Conservation (phyloP, 2,329 filamentous ascomycete genomes). For the Curvularia hawaiiensis region DNA sequence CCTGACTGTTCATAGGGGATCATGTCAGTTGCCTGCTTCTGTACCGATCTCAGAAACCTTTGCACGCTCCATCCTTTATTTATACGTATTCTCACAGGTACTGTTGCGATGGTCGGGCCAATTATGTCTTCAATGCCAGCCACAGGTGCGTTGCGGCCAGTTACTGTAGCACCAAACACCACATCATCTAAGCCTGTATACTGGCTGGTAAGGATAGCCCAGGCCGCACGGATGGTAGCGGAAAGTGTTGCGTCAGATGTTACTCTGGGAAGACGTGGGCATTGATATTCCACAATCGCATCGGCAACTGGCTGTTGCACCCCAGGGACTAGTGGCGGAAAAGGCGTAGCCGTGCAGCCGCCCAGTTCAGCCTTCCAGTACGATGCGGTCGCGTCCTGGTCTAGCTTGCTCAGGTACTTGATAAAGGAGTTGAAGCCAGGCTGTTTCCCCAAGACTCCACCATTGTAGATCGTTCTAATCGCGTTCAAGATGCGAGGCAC, state of each 20-base stretch:
- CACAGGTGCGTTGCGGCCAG: not conserved
- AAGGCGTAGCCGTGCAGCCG: not conserved
- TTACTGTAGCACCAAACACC: not conserved
- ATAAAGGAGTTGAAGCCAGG: slow-evolving; percentile 27
- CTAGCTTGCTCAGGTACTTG: slow-evolving; percentile 2
- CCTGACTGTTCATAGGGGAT: slow-evolving; percentile 42
- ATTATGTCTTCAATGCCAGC: slow-evolving; percentile 30
- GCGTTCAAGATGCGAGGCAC: slow-evolving; percentile 7
- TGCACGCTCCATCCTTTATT: slow-evolving; percentile 12
- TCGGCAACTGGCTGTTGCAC: slow-evolving; percentile 16
- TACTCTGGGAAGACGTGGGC: not conserved
- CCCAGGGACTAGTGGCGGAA: slow-evolving; percentile 14
- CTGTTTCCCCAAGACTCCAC: not conserved
- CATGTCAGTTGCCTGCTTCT: slow-evolving; percentile 23
- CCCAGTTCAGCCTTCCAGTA: not conserved
- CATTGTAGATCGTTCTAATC: slow-evolving; percentile 12
- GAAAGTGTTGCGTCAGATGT: slow-evolving; percentile 8
- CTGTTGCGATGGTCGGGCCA: slow-evolving; percentile 50
- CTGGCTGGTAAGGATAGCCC: slow-evolving; percentile 30
- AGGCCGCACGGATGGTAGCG: slow-evolving; percentile 32
- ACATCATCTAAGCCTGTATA: slow-evolving; percentile 20
- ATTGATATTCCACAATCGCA: not conserved
- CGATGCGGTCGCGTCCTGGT: not conserved
- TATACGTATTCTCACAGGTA: slow-evolving; percentile 38
- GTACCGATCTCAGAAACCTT: slow-evolving; percentile 16